Evolutionary conservation across 805 yeast genomes (phyloP).

Genomic region (Lipomyces kockii): DNA sequence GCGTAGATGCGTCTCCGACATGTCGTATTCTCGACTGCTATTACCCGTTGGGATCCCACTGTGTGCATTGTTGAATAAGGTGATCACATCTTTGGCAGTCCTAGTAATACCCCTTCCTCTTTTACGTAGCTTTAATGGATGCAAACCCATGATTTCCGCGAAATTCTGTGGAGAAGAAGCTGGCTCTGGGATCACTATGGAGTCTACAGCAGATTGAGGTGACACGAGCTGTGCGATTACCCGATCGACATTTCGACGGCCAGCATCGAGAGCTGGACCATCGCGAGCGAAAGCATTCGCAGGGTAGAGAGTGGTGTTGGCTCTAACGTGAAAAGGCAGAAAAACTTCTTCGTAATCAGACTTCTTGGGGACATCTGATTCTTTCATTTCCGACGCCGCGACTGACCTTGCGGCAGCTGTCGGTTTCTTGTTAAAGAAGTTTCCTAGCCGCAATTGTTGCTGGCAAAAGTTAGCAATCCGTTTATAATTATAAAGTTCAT

Average conservation of each 20-base stretch:
- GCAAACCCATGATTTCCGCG: slow-evolving; percentile 6
- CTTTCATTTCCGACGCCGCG: neutral
- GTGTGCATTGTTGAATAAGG: slow-evolving; percentile 23
- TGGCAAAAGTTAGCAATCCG: slow-evolving; percentile 24
- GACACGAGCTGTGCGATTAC: neutral
- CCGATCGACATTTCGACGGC: slow-evolving; percentile 14
- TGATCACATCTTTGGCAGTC: slow-evolving; percentile 38
- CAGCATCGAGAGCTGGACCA: slow-evolving; percentile 2
- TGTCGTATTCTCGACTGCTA: slow-evolving; percentile 22
- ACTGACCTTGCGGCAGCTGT: slow-evolving; percentile 10
- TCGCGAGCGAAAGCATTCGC: slow-evolving; percentile 18
- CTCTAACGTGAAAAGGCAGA: slow-evolving; percentile 45
- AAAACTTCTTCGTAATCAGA: slow-evolving; percentile 42
- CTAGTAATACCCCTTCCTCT: slow-evolving; percentile 38
- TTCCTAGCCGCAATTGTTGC: slow-evolving; percentile 32
- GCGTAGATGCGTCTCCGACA: slow-evolving; percentile 34
- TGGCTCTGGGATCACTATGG: slow-evolving; percentile 6
- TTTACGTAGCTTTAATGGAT: slow-evolving; percentile 1
- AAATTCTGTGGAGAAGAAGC: slow-evolving; percentile 7
- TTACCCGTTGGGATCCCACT: slow-evolving; percentile 4
- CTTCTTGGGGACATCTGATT: slow-evolving; percentile 9
- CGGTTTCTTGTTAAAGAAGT: slow-evolving; percentile 24
- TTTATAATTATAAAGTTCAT: slow-evolving; percentile 9
- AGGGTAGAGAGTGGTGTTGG: slow-evolving; percentile 37
- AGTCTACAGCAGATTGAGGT: neutral